Conservation (phyloP, 192 early-diverging fungal species). For the Coemansia sp. region DNA sequence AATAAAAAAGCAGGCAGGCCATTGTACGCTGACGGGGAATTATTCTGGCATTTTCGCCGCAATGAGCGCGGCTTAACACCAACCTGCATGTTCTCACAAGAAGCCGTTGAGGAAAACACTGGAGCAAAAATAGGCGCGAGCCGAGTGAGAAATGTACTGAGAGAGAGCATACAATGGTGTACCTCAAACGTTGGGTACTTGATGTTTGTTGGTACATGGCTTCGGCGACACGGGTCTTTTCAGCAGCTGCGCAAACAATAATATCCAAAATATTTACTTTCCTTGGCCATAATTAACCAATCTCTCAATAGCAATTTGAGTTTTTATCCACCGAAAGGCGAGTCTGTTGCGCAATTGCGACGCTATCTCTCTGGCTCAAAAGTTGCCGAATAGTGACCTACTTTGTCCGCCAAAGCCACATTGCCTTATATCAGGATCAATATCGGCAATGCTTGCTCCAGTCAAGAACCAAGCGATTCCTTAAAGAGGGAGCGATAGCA, state of each 20-base stretch:
- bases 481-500: not conserved
- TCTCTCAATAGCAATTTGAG: not conserved
- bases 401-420: not conserved
- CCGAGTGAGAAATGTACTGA: constrained; percentile 7
- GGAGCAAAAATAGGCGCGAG: not conserved
- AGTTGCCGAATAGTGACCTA: not conserved
- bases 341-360: not conserved
- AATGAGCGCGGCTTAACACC: not conserved
- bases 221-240: constrained; percentile 5
- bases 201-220: not conserved
- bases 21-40: constrained; percentile 4
- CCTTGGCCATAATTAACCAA: not conserved
- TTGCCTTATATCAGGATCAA: not conserved
- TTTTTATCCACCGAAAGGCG: not conserved
- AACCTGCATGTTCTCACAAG: not conserved
- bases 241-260: not conserved
- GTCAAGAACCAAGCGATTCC: not conserved
- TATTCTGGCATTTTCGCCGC: not conserved
- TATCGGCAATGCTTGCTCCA: not conserved
- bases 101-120: not conserved
- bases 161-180: constrained; percentile 1
- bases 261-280: not conserved
- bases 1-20: not conserved
- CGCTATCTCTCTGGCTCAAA: not conserved
- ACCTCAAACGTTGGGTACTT: constrained; percentile 3